A percentile compares a stretch with the other conserved stretches of the same genome.
Conservation (phyloP, 2,329 filamentous ascomycete species). For the Fusarium sp. region DNA sequence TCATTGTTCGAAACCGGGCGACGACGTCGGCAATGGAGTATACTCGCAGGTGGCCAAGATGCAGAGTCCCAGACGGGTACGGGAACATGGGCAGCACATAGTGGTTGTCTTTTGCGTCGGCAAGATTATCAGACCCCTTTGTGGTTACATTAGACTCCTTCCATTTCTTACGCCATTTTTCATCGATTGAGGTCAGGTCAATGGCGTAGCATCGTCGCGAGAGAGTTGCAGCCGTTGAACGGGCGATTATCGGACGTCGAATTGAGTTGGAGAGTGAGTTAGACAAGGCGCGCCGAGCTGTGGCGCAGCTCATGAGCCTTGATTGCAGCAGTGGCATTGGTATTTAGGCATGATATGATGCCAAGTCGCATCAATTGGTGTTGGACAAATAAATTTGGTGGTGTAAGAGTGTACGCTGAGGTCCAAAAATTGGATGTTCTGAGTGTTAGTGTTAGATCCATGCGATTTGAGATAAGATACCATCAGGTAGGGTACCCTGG, state of each 20-base stretch:
- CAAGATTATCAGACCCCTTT: slow-evolving; percentile 21
- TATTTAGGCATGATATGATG: slow-evolving; percentile 46
- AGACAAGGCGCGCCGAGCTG: slow-evolving; percentile 33
- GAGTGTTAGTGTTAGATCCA: neutral
- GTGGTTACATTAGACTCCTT: slow-evolving; percentile 19
- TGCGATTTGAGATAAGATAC: neutral
- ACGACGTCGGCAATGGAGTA: slow-evolving; percentile 92
- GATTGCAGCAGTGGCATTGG: slow-evolving; percentile 47
- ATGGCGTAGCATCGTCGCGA: slow-evolving; percentile 55
- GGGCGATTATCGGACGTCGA: slow-evolving; percentile 22
- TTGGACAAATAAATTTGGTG: neutral
- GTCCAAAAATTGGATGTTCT: neutral
- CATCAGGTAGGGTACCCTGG: neutral
- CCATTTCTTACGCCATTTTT: slow-evolving; percentile 66
- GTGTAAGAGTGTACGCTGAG: neutral
- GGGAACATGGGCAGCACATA: slow-evolving; percentile 94
- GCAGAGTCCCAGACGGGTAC: slow-evolving; percentile 87
- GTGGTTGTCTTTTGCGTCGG: slow-evolving; percentile 52
- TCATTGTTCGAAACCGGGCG: slow-evolving; percentile 78
- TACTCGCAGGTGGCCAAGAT: slow-evolving; percentile 87
- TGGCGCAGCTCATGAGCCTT: slow-evolving; percentile 45
- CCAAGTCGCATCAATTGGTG: slow-evolving; percentile 24
- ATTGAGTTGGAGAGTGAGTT: slow-evolving; percentile 19
- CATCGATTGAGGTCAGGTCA: slow-evolving; percentile 58
- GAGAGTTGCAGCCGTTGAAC: slow-evolving; percentile 11